Evolutionary conservation across 2,329 filamentous ascomycete genomes (phyloP), one percentile per base, ranked within the genome.

Genomic region (Cladorrhinum sp.): DNA sequence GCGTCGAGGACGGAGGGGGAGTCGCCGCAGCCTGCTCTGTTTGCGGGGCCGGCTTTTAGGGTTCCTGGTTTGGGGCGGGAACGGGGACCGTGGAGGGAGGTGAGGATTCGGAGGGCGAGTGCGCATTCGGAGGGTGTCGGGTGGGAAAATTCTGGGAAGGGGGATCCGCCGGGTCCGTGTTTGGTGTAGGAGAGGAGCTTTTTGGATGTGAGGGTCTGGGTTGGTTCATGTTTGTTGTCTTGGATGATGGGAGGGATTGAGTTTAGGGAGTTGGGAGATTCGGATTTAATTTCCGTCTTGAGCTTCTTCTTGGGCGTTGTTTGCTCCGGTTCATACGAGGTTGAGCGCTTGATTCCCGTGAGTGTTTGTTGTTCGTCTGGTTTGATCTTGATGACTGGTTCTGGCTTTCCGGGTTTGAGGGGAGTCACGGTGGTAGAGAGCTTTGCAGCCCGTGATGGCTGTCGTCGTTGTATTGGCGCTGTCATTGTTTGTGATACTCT

Each of bases 61-160:
- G 79, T 79, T 9, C 82, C 42, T 4, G 42, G 42, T 46, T 46
- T 79, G 0, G 90, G 90, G 0, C 84, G 82, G 46, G 75, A 72
- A 24, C 88, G 81, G 57, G 83, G 79, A 10, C 90, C 90, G 70
- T 94, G 90, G 0, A 87, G 73, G 6, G 76, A 76, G 1, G 85
- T 80, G 0, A 95, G 82, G 24, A 92, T 80, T 2, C 76, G 74
- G 62, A 86, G 85, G n/a, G 91, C 88, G 60, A 86, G 80, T 62
- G 83, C 78, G 73, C 89, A 92, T 70, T 92, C 88, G 28, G 83
- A 80, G 0, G 82, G 72, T 0, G 87, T 91, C 0, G 90, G 90
- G 64, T 81, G 85, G 2, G 75, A 68, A 70, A 87, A 90, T 60
- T 86, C 78, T 0, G 89, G 89, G 65, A 88, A 94, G 0, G 90